These are phyloP conservation scores for Ceratocystiopsis sp. DNA, from an alignment of 2,329 filamentous ascomycete species.

Conservation along the genomic window DNA sequence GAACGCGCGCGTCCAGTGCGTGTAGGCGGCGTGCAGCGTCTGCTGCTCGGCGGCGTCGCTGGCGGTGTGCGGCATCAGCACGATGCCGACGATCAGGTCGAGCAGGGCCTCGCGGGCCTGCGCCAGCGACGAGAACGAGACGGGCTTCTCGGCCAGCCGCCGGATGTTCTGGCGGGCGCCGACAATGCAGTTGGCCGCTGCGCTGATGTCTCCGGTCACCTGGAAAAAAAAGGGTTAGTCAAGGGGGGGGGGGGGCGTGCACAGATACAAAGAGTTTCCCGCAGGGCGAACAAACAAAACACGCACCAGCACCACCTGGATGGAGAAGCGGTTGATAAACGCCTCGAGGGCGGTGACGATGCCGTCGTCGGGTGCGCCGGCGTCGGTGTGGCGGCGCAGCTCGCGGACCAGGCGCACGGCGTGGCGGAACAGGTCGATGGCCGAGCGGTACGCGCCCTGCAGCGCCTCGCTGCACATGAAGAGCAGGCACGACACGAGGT, in stretches of 20 bases:
- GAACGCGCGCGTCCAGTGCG: conserved; percentile 1
- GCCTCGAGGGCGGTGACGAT: conserved; percentile 2
- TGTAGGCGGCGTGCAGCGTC: background rate
- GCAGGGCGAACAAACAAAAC: too few species aligned
- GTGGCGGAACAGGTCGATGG: conserved; percentile 6
- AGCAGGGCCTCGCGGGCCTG: conserved; percentile 3
- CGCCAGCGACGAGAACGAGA: background rate
- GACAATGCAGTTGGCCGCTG: too few species aligned
- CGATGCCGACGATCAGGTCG: background rate
- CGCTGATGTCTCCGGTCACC: conserved; percentile 1
- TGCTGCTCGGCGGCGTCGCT: too few species aligned
- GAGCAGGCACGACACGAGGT: conserved; percentile 7
- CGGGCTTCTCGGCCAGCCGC: background rate
- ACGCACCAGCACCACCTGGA: conserved; percentile 4
- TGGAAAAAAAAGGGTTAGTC: too few species aligned
- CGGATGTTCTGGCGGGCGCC: background rate
- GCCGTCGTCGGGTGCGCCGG: background rate
- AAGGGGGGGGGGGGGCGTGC: too few species aligned
- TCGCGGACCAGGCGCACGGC: conserved; percentile 2
- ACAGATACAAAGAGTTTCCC: too few species aligned
- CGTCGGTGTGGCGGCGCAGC: background rate
- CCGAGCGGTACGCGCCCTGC: conserved; percentile 5
- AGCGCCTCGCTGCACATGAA: conserved; percentile 8
- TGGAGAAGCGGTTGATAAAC: conserved; percentile 5
- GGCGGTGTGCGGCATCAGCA: background rate